phyloP scores from a whole-genome alignment of 345 rosid species.

The Gossypium sturtianum region DNA sequence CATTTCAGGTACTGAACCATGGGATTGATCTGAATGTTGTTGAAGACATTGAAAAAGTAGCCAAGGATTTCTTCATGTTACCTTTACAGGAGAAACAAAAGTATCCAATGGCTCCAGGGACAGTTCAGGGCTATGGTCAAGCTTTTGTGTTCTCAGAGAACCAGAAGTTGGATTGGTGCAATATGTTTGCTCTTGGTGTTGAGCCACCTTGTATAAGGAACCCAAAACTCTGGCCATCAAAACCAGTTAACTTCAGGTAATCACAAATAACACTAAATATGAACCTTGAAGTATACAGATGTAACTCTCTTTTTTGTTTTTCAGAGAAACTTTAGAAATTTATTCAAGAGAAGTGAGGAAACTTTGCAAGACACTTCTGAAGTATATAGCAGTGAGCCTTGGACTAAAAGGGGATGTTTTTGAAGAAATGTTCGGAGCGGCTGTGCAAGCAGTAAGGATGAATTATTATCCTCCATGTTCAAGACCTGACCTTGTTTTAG shows the following conservation, averaged over 20 bases:
- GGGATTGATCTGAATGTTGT: constrained; percentile 53
- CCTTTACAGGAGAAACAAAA: constrained; percentile 80
- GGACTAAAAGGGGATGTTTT: constrained; percentile 50
- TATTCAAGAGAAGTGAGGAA: constrained; percentile 67
- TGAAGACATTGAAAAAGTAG: constrained; percentile 65
- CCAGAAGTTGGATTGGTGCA: constrained; percentile 97
- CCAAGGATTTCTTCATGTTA: constrained; percentile 65
- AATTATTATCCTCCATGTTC: constrained; percentile 94
- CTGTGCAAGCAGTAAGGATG: constrained; percentile 96
- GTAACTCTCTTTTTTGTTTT: background rate
- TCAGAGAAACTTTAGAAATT: constrained; percentile 58
- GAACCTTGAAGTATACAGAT: background rate
- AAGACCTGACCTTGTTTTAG: constrained; percentile 91
- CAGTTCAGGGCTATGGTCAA: constrained; percentile 91
- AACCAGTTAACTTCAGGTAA: constrained; percentile 64
- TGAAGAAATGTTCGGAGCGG: constrained; percentile 71
- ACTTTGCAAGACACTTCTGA: constrained; percentile 54
- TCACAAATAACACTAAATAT: background rate
- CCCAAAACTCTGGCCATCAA: constrained; percentile 78
- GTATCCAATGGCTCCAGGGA: constrained; percentile 88
- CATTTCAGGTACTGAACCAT: constrained; percentile 67
- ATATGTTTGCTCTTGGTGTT: constrained; percentile 92
- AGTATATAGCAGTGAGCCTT: constrained; percentile 54
- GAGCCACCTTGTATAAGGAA: constrained; percentile 64
- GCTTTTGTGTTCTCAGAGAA: constrained; percentile 93